phyloP scores from a whole-genome alignment of 768 basidiomycete species.

The Grammothele lineata region DNA sequence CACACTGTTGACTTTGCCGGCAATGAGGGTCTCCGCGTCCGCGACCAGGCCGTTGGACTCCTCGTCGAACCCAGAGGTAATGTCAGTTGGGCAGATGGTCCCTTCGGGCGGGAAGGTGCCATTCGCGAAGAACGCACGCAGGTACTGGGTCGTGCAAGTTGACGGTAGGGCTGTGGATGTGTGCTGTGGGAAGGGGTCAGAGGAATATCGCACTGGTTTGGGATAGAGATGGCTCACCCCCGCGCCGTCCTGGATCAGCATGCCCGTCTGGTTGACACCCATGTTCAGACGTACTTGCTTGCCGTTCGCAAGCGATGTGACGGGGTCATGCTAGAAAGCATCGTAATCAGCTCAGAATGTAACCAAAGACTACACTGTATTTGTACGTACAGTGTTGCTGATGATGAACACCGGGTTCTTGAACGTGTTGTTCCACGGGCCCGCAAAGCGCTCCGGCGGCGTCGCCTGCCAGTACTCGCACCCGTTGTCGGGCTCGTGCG shows the following conservation, averaged over 20 bases:
- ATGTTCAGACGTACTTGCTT: conserved; percentile 19
- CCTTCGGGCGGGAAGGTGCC: conserved; percentile 25
- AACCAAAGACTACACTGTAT: too few species aligned
- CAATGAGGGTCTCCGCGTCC: too few species aligned
- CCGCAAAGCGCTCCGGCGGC: conserved; percentile 24
- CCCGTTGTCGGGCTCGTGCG: conserved; percentile 23
- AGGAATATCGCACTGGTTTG: neutral
- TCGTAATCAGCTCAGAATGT: too few species aligned
- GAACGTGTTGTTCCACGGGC: conserved; percentile 29
- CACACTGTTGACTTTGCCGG: too few species aligned
- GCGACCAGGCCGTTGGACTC: too few species aligned
- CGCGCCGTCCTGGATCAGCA: conserved; percentile 26
- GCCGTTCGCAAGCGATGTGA: conserved; percentile 27
- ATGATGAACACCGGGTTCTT: conserved; percentile 24
- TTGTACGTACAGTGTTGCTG: conserved; percentile 20
- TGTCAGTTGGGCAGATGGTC: conserved; percentile 20
- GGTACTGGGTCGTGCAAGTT: conserved; percentile 18
- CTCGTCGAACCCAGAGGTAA: too few species aligned
- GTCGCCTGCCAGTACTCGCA: conserved; percentile 25
- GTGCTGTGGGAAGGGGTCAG: conserved; percentile 15
- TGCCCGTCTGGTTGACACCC: conserved; percentile 18
- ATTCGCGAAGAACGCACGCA: conserved; percentile 24
- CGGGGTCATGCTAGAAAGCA: conserved; percentile 24
- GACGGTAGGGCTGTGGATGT: conserved; percentile 20
- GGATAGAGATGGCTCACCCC: conserved; percentile 18